Evolutionary conservation across 1,284 basidiomycete species (phyloP).

Genomic region (Pyrrhoderma lamaoense): DNA sequence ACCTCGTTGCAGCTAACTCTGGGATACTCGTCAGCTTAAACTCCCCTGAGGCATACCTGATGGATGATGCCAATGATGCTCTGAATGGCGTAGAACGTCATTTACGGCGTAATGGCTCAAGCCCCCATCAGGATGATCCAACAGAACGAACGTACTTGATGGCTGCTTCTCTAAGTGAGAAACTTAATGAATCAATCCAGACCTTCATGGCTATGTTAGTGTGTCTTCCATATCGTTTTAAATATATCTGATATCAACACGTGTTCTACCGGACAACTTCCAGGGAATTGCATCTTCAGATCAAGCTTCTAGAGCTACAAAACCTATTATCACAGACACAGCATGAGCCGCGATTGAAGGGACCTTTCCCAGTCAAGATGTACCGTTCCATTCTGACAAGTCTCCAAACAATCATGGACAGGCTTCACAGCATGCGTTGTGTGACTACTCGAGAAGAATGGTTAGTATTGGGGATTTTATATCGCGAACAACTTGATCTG

Average conservation of each 20-base stretch:
- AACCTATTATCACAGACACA: conserved; percentile 79
- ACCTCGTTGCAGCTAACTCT: conserved; percentile 71
- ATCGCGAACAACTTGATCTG: too few relatives aligned
- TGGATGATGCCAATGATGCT: conserved; percentile 27
- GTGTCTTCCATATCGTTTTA: conserved; percentile 6
- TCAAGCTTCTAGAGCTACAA: conserved; percentile 80
- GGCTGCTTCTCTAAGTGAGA: conserved; percentile 30
- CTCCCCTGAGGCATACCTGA: conserved; percentile 20
- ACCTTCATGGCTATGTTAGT: conserved; percentile 85
- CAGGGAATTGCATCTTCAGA: conserved; percentile 92
- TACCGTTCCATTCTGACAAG: conserved; percentile 83
- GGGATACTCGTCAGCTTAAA: conserved; percentile 5
- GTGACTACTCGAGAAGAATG: conserved; percentile 92
- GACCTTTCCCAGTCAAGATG: conserved; percentile 77
- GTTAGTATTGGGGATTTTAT: too few relatives aligned
- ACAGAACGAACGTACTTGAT: conserved; percentile 35
- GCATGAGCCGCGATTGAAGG: conserved; percentile 92
- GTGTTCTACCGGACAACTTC: background rate
- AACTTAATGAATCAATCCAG: conserved; percentile 58
- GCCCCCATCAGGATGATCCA: conserved; percentile 12
- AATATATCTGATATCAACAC: background rate
- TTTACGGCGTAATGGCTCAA: conserved; percentile 1
- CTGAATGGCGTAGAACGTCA: conserved; percentile 11
- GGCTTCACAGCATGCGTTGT: conserved; percentile 90
- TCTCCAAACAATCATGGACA: conserved; percentile 85